Evolutionary conservation across 2,329 filamentous ascomycete genomes (phyloP).

Genomic region (Clonostachys rhizophaga): DNA sequence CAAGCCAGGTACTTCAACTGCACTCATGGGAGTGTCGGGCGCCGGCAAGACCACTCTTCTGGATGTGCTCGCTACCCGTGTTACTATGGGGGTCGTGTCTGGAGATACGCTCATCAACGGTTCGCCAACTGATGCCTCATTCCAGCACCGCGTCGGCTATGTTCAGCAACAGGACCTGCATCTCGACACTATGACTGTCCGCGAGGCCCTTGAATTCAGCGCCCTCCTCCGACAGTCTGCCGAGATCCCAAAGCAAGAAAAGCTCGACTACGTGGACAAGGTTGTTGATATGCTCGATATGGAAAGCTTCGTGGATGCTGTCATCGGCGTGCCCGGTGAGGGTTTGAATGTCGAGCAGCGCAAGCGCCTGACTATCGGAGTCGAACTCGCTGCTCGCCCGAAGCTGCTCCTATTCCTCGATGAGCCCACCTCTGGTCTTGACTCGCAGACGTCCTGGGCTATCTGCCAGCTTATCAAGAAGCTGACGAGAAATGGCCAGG

Average conservation of each 20-base stretch:
- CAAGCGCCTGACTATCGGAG: conserved; percentile 81
- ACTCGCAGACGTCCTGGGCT: conserved; percentile 84
- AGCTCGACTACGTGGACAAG: conserved; percentile 41
- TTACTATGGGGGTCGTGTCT: conserved; percentile 63
- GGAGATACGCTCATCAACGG: conserved; percentile 66
- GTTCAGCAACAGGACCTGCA: conserved; percentile 58
- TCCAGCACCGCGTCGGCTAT: conserved; percentile 65
- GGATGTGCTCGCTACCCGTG: conserved; percentile 55
- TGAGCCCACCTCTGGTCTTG: conserved; percentile 89
- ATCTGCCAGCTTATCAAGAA: conserved; percentile 66
- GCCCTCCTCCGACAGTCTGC: conserved; percentile 34
- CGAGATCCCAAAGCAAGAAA: conserved; percentile 32
- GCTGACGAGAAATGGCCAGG: conserved; percentile 42
- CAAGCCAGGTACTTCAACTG: conserved; percentile 65
- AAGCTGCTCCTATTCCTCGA: conserved; percentile 87
- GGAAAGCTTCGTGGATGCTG: conserved; percentile 44
- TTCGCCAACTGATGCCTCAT: conserved; percentile 55
- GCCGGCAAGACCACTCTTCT: conserved; percentile 60
- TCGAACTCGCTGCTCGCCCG: conserved; percentile 90
- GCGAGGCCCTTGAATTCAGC: conserved; percentile 26
- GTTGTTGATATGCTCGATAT: conserved; percentile 48
- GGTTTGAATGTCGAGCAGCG: conserved; percentile 36
- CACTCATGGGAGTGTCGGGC: conserved; percentile 50
- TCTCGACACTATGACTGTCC: conserved; percentile 29
- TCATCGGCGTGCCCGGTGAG: conserved; percentile 34